A percentile compares a stretch with the other conserved stretches of the same genome.
Conservation (phyloP, 225 moss, liverwort and hornwort genomes). For the Marchantia polymorpha region DNA sequence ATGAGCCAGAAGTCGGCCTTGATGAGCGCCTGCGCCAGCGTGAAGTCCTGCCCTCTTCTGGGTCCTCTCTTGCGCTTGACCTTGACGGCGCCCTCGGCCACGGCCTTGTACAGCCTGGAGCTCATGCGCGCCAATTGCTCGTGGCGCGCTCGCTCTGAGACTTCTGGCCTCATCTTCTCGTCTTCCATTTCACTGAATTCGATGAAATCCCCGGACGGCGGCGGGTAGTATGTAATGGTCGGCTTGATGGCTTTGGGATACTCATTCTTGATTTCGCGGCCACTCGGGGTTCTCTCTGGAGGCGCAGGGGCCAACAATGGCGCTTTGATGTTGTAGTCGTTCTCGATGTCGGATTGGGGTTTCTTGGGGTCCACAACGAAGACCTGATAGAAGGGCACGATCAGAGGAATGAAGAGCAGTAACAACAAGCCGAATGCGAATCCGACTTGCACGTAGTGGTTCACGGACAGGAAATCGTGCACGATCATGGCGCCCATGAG, state of each 20-base stretch:
- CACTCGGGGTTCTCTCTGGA: constrained; percentile 9
- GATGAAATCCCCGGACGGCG: constrained; percentile 39
- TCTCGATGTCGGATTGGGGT: constrained; percentile 25
- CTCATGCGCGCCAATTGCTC: constrained; percentile 24
- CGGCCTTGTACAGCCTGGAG: constrained; percentile 28
- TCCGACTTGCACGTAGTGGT: constrained; percentile 17
- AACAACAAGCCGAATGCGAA: constrained; percentile 58
- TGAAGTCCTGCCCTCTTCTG: constrained; percentile 85
- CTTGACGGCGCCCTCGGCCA: constrained; percentile 67
- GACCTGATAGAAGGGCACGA: constrained; percentile 36
- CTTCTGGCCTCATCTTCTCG: constrained; percentile 35
- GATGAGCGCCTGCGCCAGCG: constrained; percentile 65
- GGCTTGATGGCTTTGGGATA: neutral
- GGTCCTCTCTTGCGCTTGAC: constrained; percentile 74
- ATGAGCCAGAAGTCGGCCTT: constrained; percentile 94
- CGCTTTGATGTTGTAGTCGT: constrained; percentile 36
- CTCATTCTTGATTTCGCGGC: constrained; percentile 6
- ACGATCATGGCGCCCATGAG: constrained; percentile 58
- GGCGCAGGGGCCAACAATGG: constrained; percentile 36
- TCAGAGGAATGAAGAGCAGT: constrained; percentile 62
- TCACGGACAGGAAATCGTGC: constrained; percentile 43
- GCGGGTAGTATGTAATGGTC: neutral
- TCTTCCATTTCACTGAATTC: constrained; percentile 95
- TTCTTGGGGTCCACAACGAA: constrained; percentile 7
- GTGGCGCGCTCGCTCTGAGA: constrained; percentile 24